A percentile compares a stretch with the other conserved stretches of the same genome.
Conservation (phyloP, 345 rosid species). For the Mercurialis annua region DNA sequence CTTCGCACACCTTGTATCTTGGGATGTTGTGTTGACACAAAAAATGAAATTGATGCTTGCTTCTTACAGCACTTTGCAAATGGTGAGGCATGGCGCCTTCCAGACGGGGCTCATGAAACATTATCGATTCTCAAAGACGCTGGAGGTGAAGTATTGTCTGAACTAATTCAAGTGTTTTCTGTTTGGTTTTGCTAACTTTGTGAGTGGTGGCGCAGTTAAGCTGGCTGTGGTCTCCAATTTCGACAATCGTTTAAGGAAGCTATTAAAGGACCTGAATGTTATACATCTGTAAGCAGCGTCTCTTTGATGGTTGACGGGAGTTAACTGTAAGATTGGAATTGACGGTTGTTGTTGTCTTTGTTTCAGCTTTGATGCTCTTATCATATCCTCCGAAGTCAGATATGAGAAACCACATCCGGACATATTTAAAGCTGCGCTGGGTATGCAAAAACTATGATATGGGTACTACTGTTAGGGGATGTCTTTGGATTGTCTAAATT, state of each 20-base stretch:
- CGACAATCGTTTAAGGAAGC: constrained; percentile 73
- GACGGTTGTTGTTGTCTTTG: neutral
- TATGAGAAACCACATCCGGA: constrained; percentile 75
- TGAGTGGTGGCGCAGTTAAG: constrained; percentile 57
- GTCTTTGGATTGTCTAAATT: no score
- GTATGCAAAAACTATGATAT: constrained; percentile 37
- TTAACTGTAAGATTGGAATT: neutral
- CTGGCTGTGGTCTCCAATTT: constrained; percentile 89
- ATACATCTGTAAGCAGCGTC: constrained; percentile 61
- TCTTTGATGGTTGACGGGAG: no score
- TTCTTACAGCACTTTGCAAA: constrained; percentile 64
- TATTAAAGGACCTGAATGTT: constrained; percentile 71
- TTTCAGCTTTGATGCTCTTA: constrained; percentile 73
- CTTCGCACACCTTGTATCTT: neutral
- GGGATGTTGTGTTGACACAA: neutral
- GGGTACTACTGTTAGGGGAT: no score
- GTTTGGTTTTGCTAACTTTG: constrained; percentile 20
- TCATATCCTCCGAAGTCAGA: constrained; percentile 82
- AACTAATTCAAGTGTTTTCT: constrained; percentile 12
- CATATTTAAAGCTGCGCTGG: constrained; percentile 72
- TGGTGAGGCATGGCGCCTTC: constrained; percentile 86
- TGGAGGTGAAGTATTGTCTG: constrained; percentile 58
- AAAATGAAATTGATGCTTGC: constrained; percentile 1
- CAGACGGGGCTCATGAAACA: constrained; percentile 66
- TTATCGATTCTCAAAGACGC: constrained; percentile 60